A percentile compares a stretch with the other conserved stretches of the same genome.
These are phyloP conservation scores for Astrephomene gubernaculifera DNA, from an alignment of 139 green algal genomes.

Conservation along the genomic window DNA sequence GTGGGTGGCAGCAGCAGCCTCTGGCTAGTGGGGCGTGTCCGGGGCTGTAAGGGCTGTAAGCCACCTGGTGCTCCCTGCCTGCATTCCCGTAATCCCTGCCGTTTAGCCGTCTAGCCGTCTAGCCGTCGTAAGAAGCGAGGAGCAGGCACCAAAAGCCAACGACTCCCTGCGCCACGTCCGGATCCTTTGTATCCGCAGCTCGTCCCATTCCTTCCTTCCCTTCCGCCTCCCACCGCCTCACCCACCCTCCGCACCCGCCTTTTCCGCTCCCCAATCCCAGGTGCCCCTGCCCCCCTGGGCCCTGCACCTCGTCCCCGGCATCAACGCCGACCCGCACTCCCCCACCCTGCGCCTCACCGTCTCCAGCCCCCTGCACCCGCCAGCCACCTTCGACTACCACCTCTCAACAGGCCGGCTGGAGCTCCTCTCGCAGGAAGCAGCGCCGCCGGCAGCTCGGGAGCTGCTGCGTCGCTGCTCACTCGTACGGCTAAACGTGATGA, in stretches of 20 bases:
- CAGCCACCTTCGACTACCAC: conserved; percentile 52
- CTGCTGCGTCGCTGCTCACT: background rate
- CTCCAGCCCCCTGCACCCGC: conserved; percentile 67
- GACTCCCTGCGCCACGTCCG: too few relatives aligned
- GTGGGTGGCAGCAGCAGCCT: too few relatives aligned
- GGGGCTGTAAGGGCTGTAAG: too few relatives aligned
- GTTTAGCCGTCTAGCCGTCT: too few relatives aligned
- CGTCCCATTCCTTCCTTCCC: background rate
- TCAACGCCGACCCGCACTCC: conserved; percentile 66
- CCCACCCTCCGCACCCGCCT: background rate
- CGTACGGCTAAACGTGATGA: conserved; percentile 8
- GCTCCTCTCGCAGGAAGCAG: conserved; percentile 1
- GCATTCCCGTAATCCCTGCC: too few relatives aligned
- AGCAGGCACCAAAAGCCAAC: too few relatives aligned
- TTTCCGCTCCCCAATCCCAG: background rate
- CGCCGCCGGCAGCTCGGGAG: background rate
- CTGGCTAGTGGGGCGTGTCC: too few relatives aligned
- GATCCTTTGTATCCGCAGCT: background rate
- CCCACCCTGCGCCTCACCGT: conserved; percentile 50
- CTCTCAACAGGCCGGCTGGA: conserved; percentile 22
- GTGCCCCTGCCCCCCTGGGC: conserved; percentile 66
- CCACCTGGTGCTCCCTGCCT: too few relatives aligned
- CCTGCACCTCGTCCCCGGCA: conserved; percentile 54
- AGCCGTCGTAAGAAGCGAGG: too few relatives aligned
- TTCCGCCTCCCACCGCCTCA: background rate